Conservation (phyloP, 202 grass and related monocot genomes). For the Panicum hallii region DNA sequence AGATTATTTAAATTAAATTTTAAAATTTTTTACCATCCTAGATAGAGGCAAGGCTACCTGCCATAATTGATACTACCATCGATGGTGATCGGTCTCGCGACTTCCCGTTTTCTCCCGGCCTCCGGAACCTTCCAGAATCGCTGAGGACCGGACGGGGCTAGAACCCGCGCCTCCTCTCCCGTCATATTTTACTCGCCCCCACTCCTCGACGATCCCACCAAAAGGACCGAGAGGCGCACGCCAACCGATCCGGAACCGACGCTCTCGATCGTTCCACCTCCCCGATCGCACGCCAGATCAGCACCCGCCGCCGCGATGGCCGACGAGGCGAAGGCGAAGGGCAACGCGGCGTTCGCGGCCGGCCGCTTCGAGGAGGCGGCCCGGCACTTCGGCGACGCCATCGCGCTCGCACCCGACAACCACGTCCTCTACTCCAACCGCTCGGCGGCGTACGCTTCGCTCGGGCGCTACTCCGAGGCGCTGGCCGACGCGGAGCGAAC, state of each 20-base stretch:
- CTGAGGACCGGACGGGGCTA: conserved; percentile 22
- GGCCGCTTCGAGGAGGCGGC: conserved; percentile 79
- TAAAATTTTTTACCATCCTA: no score
- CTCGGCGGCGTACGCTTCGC: conserved; percentile 81
- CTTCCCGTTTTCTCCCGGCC: conserved; percentile 23
- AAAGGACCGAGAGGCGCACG: neutral
- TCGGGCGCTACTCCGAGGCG: conserved; percentile 66
- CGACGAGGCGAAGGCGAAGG: conserved; percentile 83
- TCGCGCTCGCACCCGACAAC: conserved; percentile 71
- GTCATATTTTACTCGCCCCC: conserved; percentile 20
- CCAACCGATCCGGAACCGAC: conserved; percentile 25
- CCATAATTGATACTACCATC: neutral
- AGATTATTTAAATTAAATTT: no score
- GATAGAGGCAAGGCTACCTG: no score
- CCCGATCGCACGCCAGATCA: conserved; percentile 28
- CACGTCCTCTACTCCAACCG: conserved; percentile 94
- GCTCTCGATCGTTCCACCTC: conserved; percentile 29
- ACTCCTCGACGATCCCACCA: neutral
- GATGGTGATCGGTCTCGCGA: neutral
- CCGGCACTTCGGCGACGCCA: conserved; percentile 76
- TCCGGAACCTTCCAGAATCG: conserved; percentile 74
- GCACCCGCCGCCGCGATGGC: conserved; percentile 52
- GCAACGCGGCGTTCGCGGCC: conserved; percentile 82
- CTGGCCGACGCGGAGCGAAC: conserved; percentile 73
- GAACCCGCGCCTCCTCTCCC: conserved; percentile 28